Base-by-base conservation (phyloP, 768 basidiomycete species). In the Leccinum variicolor region DNA sequence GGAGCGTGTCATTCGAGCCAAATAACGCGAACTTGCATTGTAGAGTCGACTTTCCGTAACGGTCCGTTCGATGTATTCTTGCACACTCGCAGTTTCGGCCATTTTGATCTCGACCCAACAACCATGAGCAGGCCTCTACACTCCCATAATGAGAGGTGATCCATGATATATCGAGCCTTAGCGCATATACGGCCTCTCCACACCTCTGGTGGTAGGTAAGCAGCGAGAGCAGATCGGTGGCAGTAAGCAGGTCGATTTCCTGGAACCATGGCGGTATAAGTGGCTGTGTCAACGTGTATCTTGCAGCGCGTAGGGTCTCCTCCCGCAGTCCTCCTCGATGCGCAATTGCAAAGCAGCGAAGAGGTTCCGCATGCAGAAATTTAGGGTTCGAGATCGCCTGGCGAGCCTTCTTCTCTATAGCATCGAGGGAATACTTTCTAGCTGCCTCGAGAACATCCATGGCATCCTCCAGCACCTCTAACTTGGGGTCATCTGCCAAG, bases 241-340 rank as follows among this genome's bases (percentile, higher is more conserved):
- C 66, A 7, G 59, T 62, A 33, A 75, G 62, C 47, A 68, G 21
- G 0, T 62, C 62, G 3, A 76, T 60, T 36, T 71, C 73, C 49
- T 66, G 47, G 8, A 64, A 63, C 54, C 66, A 62, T 2, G 52
- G 45, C 0, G 67, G 62, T 10, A 64, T 54, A 26, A 72, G 56
- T 0, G 73, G 64, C 31, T 62, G 53, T 11, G 62, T 45, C 55
- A 76, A 53, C 0, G 72, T 69, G 45, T 61, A 26, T 39, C n/a
- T 48, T 26, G 23, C 47, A 28, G 47, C 47, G 5, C 17, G 47
- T 15, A 48, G 15, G 8, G 26, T 48, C 4, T 48, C 47, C 26
- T 48, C 25, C 26, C 26, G 47, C 47, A 48, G 17, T 3, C 10
- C 26, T 14, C 25, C 47, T 17, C 47, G 47, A 48, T 48, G 26